phyloP scores from a whole-genome alignment of 1,139 yeast species.

The Protomyces pachydermus region DNA sequence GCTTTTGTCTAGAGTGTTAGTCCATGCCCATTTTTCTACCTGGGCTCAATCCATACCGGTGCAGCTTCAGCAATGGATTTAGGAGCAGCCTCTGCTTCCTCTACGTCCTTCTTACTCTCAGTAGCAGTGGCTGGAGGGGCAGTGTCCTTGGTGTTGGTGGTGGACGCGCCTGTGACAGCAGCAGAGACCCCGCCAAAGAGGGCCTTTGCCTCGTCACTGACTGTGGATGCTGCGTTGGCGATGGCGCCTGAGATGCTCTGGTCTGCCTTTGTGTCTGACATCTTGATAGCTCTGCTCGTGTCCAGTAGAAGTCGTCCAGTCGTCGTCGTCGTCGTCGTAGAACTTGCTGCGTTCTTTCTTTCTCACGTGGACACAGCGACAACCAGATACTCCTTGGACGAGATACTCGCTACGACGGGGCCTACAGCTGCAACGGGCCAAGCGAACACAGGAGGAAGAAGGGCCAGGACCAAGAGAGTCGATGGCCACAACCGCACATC shows the following conservation, averaged over 20 bases:
- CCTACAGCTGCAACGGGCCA: background rate
- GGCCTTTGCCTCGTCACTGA: conserved; percentile 24
- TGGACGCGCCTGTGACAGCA: conserved; percentile 5
- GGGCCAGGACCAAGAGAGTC: background rate
- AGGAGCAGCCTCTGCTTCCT: background rate
- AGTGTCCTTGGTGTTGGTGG: no score
- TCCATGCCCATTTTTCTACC: background rate
- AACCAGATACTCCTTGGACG: no score
- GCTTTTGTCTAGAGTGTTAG: background rate
- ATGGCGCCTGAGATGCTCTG: conserved; percentile 21
- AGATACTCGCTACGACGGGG: no score
- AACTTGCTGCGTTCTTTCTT: no score
- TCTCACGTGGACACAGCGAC: no score
- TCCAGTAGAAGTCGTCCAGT: no score
- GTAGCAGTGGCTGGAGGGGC: background rate
- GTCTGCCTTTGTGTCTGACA: conserved; percentile 14
- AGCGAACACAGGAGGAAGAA: background rate
- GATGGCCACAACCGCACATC: background rate
- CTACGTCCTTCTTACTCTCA: background rate
- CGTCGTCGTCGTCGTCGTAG: no score
- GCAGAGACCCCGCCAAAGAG: conserved; percentile 18
- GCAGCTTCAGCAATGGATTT: conserved; percentile 24
- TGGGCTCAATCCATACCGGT: background rate
- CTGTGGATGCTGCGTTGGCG: conserved; percentile 18
- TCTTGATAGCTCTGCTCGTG: background rate